Evolutionary conservation across 2,329 filamentous ascomycete species (phyloP), one percentile per base, ranked within the genome.

Genomic region (Ophiostoma himal-ulmi): DNA sequence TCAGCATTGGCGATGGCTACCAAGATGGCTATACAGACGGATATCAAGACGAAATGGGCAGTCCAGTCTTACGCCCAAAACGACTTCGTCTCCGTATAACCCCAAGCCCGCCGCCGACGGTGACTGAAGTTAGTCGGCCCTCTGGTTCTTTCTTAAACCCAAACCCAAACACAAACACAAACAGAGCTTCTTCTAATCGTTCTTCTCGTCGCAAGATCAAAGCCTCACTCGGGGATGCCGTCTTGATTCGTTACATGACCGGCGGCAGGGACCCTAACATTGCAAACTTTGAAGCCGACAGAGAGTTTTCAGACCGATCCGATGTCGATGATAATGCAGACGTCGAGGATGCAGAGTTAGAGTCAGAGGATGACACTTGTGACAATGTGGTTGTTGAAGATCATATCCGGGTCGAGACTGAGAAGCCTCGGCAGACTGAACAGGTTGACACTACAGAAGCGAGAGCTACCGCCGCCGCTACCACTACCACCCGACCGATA

Each of bases 251-350:
- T 71, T 82, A 84, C 78, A 84, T 94, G 81, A 86, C 82, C 75
- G 86, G 83, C 76, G 87, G 88, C 76, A 87, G 88, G 76, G 82
- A 83, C 74, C 88, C 86, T 68, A 88, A 93, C 68, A 85, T 92
- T 76, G 88, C 89, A 71, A 80, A 80, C 74, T 77, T 80, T 76
- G 89, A 87, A 71, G 34, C 69, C 68, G n/a, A 66, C 37, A 22
- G 39, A 41, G 65, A 41, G 4, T 67, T 30, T 39, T 65, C 36
- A 22, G 62, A 65, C 20, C 14, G 34, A 6, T 65, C 62, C 7
- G 30, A 64, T 6, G 30, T n/a, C 4, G 62, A 65, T 17, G 62
- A 65, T 5, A n/a, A n/a, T 22, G 36, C 36, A 5, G 62, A 41
- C 34, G 20, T 17, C 5, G 57, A 36, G 5, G 14, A 64, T 20